Evolutionary conservation across 768 basidiomycete genomes (phyloP).

Genomic region (Tulasnella sp.): DNA sequence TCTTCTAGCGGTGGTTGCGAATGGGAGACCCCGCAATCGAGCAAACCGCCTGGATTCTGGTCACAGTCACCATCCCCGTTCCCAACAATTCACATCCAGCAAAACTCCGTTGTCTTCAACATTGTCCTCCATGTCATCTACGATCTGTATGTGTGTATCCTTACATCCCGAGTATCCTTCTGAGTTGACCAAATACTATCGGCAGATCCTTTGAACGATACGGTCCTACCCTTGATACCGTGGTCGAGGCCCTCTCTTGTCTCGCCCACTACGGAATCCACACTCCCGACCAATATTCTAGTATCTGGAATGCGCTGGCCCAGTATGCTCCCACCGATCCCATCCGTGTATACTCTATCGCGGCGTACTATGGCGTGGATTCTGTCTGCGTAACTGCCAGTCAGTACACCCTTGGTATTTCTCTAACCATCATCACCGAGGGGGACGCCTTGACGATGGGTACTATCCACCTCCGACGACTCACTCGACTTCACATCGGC

Average conservation of each 20-base stretch:
- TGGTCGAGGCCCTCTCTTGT: slow-evolving; percentile 43
- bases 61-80: neutral
- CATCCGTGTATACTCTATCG: slow-evolving; percentile 58
- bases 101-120: neutral
- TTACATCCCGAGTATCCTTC: slow-evolving; percentile 44
- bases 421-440: slow-evolving; percentile 55
- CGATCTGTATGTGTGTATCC: slow-evolving; percentile 4
- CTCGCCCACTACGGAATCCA: slow-evolving; percentile 49
- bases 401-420: slow-evolving; percentile 58
- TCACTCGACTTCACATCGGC: slow-evolving; percentile 76
- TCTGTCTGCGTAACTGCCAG: slow-evolving; percentile 70
- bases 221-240: slow-evolving; percentile 36
- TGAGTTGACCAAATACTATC: slow-evolving; percentile 3
- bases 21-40: neutral
- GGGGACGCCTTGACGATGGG: slow-evolving; percentile 58
- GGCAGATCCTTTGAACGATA: slow-evolving; percentile 13
- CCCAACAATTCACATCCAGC: neutral
- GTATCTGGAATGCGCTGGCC: slow-evolving; percentile 31
- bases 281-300: neutral
- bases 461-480: slow-evolving; percentile 60
- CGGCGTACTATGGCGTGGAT: slow-evolving; percentile 51
- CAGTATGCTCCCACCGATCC: slow-evolving; percentile 56
- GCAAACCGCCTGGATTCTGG: neutral
- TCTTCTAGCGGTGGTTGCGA: neutral
- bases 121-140: slow-evolving; percentile 7